Percentiles rank a stretch among this genome's conserved stretches.
phyloP scores from a whole-genome alignment of 176 grass and related monocot species.

The Aegilops tauschii region DNA sequence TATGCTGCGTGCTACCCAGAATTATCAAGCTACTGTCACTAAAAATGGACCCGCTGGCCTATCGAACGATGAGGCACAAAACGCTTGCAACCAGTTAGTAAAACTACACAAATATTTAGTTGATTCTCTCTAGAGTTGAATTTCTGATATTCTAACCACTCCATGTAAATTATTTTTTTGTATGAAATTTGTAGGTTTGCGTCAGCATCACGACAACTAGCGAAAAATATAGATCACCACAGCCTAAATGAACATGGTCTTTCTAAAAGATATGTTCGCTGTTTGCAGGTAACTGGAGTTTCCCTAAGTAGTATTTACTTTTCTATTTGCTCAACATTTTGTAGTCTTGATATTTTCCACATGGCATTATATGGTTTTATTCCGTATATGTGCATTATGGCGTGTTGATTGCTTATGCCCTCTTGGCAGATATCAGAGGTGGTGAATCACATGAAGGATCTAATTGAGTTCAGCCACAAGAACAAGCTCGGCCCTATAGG shows the following conservation, averaged over 20 bases:
- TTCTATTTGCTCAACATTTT: background rate
- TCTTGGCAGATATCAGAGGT: slow-evolving; percentile 86
- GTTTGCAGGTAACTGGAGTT: slow-evolving; percentile 66
- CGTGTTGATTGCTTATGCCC: slow-evolving; percentile 22
- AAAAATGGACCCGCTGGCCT: slow-evolving; percentile 59
- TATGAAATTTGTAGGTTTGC: slow-evolving; percentile 66
- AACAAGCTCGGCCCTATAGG: slow-evolving; percentile 88
- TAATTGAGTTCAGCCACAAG: slow-evolving; percentile 85
- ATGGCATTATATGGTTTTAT: background rate
- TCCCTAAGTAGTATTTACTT: background rate
- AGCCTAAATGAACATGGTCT: slow-evolving; percentile 90
- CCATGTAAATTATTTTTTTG: background rate
- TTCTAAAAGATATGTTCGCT: slow-evolving; percentile 97
- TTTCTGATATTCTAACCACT: slow-evolving; percentile 5
- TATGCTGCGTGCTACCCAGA: slow-evolving; percentile 84
- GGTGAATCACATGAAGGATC: slow-evolving; percentile 98
- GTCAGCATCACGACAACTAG: slow-evolving; percentile 66
- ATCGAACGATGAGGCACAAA: slow-evolving; percentile 67
- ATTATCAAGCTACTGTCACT: slow-evolving; percentile 65
- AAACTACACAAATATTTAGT: background rate
- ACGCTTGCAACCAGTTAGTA: slow-evolving; percentile 83
- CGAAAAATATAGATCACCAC: slow-evolving; percentile 80
- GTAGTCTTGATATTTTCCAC: background rate
- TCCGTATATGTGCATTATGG: background rate
- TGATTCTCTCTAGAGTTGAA: background rate